Base-by-base conservation (phyloP, 2,329 filamentous ascomycete genomes). In the Sarocladiaceae sp. region DNA sequence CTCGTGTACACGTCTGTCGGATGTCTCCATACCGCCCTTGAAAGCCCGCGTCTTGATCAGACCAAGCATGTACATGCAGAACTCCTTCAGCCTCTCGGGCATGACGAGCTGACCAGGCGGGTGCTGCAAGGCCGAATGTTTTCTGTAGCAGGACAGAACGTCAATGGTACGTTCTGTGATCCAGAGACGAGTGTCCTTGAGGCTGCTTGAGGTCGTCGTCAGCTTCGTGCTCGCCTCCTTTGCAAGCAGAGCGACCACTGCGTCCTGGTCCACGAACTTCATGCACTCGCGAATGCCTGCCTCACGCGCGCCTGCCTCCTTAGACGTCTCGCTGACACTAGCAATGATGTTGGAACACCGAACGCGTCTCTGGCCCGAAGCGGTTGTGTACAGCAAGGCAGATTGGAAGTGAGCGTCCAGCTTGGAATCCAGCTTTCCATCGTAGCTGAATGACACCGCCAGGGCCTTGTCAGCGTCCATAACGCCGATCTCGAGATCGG, bases 391-490 rank as follows among this genome's bases (percentile, higher is more conserved):
- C 2, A 98, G 76, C 3, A 98, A 70, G 2, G 93, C 93, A 18
- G 87, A 88, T 62, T 98, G 93, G 75, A 98, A 98, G 66, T 98
- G 93, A 6, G 91, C 91, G 63, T 98, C 93, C 18, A 97, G 76
- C 65, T 96, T 96, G 4, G 88, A 73, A 64, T 98, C 93, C n/a
- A 98, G 78, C 66, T 97, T 97, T 48, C 93, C 93, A 59, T 98
- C 93, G 63, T 98, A 95, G 55, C 80, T 86, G 62, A 98, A 98
- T 40, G 88, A 83, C 10, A 97, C 87, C 3, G 83, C 86, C 52
- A 98, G 76, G 9, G 91, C 88, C 68, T 96, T 96, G 66, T 98
- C 93, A 16, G 88, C 83, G 60, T 97, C 93, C 43, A 97, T 82
- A 43, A 86, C 80, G 21, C 93, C 93, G 55, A 98, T 87, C 61